phyloP scores from a whole-genome alignment of 352 stramenopile species.

The Globisporangium sylvaticum region DNA sequence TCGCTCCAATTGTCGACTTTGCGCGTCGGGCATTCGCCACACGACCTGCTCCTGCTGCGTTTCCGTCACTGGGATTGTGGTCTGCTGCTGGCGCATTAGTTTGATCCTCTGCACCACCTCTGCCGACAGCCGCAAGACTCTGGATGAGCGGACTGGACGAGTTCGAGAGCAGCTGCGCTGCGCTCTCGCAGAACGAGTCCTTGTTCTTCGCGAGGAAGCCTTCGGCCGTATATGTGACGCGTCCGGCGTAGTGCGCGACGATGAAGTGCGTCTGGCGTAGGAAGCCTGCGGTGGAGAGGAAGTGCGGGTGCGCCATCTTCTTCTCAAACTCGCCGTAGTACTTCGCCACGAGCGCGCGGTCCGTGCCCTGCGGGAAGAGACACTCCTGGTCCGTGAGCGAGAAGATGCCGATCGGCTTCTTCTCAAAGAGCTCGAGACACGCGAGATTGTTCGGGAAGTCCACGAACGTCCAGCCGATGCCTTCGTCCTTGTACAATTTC shows the following conservation, averaged over 20 bases:
- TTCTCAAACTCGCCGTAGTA: slow-evolving; percentile 73
- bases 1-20: slow-evolving; percentile 60
- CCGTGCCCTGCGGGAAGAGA: slow-evolving; percentile 69
- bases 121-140: slow-evolving; percentile 26
- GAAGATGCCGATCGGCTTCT: slow-evolving; percentile 73
- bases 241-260: slow-evolving; percentile 83
- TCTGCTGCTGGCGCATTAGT: not conserved
- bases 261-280: slow-evolving; percentile 73
- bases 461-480: slow-evolving; percentile 69
- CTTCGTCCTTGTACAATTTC: slow-evolving; percentile 67
- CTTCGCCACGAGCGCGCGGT: slow-evolving; percentile 73
- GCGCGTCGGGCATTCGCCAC: slow-evolving; percentile 19
- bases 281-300: slow-evolving; percentile 38
- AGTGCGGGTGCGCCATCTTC: slow-evolving; percentile 51
- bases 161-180: slow-evolving; percentile 42
- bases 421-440: slow-evolving; percentile 81
- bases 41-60: not conserved
- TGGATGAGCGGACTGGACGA: slow-evolving; percentile 66
- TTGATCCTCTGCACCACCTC: not conserved
- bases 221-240: slow-evolving; percentile 72
- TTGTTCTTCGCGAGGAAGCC: slow-evolving; percentile 91
- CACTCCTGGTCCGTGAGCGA: slow-evolving; percentile 82
- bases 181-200: slow-evolving; percentile 80
- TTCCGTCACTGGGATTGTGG: not conserved
- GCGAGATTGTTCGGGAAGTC: slow-evolving; percentile 77